These are phyloP conservation scores for Flaveria brownii DNA, from an alignment of 129 eudicot genomes.

Conservation along the genomic window DNA sequence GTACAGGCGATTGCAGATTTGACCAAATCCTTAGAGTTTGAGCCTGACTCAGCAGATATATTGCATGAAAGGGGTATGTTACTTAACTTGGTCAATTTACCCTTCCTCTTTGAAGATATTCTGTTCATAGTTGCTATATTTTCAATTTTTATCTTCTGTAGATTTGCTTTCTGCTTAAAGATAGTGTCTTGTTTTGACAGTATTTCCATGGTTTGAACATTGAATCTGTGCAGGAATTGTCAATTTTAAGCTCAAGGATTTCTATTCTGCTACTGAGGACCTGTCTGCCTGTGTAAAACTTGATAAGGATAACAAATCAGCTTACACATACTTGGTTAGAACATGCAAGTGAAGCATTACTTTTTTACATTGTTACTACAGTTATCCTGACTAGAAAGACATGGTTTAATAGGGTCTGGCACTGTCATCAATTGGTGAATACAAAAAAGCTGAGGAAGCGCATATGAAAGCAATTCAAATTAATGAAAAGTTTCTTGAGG, in stretches of 20 bases:
- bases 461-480: conserved; percentile 81
- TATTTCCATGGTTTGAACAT: conserved; percentile 10
- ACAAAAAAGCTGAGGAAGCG: conserved; percentile 79
- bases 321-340: conserved; percentile 92
- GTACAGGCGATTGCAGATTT: conserved; percentile 91
- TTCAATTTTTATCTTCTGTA: neutral
- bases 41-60: conserved; percentile 81
- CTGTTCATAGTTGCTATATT: neutral
- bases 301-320: conserved; percentile 85
- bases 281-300: conserved; percentile 82
- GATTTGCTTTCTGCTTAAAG: neutral
- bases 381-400: conserved; percentile 14
- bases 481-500: conserved; percentile 75
- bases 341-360: conserved; percentile 12
- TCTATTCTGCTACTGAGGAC: conserved; percentile 78
- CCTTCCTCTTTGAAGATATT: conserved; percentile 4
- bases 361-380: conserved; percentile 13
- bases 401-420: conserved; percentile 67
- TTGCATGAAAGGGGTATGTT: conserved; percentile 92
- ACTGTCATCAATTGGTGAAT: conserved; percentile 82
- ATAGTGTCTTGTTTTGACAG: conserved; percentile 9
- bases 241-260: conserved; percentile 91
- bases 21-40: conserved; percentile 92
- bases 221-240: conserved; percentile 72
- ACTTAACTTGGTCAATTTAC: conserved; percentile 12